These are phyloP conservation scores for Hymenoscyphus fructigenus DNA, from an alignment of 2,329 filamentous ascomycete species.

Conservation along the genomic window DNA sequence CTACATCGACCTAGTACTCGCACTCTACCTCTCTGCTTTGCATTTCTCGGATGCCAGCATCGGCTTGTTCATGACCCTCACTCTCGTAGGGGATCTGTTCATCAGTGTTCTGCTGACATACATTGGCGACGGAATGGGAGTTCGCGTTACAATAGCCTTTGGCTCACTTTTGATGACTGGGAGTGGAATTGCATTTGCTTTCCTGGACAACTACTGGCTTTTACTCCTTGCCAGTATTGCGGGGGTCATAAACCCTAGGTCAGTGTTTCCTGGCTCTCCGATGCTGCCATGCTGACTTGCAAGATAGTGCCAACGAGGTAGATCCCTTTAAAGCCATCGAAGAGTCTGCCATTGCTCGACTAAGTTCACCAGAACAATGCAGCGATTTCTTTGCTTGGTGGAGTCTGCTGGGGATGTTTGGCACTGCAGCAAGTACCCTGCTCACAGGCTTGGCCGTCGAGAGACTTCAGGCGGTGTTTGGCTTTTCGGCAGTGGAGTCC, in stretches of 20 bases:
- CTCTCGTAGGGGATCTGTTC: conserved; percentile 57
- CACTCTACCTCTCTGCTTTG: conserved; percentile 52
- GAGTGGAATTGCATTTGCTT: conserved; percentile 44
- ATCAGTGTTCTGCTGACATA: conserved; percentile 59
- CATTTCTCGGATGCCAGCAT: conserved; percentile 50
- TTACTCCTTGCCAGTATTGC: neutral
- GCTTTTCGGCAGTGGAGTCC: neutral
- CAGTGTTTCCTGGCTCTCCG: neutral
- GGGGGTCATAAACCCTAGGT: neutral
- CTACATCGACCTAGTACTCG: conserved; percentile 42
- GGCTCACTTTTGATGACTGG: conserved; percentile 55
- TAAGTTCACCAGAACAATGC: neutral
- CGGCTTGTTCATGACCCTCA: conserved; percentile 65
- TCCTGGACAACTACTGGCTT: neutral
- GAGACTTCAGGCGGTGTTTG: neutral
- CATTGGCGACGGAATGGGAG: conserved; percentile 56
- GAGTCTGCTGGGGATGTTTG: neutral
- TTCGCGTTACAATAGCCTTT: conserved; percentile 50
- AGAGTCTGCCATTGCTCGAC: neutral
- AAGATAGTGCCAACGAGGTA: neutral
- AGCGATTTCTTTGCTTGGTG: neutral
- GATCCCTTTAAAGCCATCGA: neutral
- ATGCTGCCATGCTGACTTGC: neutral
- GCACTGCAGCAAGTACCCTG: neutral
- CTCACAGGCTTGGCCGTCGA: neutral